Percentiles rank a stretch among this genome's conserved stretches.
Evolutionary conservation across 352 stramenopile genomes (phyloP).

Genomic region (Globisporangium yorkense): DNA sequence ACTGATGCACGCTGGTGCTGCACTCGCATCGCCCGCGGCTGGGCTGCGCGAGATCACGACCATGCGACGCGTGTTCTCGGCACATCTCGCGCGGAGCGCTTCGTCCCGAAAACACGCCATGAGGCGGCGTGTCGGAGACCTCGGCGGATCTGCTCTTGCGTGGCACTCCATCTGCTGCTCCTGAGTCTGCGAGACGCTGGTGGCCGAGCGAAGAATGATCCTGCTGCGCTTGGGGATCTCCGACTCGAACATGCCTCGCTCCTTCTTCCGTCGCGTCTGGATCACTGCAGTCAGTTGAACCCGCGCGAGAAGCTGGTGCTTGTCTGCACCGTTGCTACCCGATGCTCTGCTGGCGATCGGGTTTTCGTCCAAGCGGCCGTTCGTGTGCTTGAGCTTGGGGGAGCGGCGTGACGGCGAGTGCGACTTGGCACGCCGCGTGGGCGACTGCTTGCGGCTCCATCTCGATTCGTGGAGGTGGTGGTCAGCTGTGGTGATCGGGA

Average conservation of each 20-base stretch:
- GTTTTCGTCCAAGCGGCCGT: conserved; percentile 15
- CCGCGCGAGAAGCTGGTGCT: conserved; percentile 1
- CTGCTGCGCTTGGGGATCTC: conserved; percentile 2
- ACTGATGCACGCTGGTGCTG: not conserved
- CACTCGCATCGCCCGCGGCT: too few relatives aligned
- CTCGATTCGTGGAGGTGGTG: not conserved
- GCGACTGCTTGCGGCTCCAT: not conserved
- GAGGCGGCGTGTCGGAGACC: conserved; percentile 9
- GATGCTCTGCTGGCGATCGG: not conserved
- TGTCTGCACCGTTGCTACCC: not conserved
- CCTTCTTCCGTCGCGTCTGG: not conserved
- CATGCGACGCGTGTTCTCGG: conserved; percentile 24
- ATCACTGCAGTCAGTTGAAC: not conserved
- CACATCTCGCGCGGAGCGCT: conserved; percentile 16
- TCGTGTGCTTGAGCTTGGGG: conserved; percentile 25
- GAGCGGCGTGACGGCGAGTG: conserved; percentile 20
- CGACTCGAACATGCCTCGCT: not conserved
- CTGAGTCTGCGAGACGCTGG: not conserved
- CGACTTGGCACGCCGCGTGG: conserved; percentile 13
- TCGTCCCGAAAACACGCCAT: conserved; percentile 27
- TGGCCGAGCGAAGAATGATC: conserved; percentile 3
- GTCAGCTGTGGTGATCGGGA: not conserved
- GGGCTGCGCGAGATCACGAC: conserved; percentile 14
- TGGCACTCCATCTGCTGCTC: not conserved
- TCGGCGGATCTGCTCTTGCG: not conserved